Conservation (phyloP, 306 rosid genomes). For the Medicago arabica region DNA sequence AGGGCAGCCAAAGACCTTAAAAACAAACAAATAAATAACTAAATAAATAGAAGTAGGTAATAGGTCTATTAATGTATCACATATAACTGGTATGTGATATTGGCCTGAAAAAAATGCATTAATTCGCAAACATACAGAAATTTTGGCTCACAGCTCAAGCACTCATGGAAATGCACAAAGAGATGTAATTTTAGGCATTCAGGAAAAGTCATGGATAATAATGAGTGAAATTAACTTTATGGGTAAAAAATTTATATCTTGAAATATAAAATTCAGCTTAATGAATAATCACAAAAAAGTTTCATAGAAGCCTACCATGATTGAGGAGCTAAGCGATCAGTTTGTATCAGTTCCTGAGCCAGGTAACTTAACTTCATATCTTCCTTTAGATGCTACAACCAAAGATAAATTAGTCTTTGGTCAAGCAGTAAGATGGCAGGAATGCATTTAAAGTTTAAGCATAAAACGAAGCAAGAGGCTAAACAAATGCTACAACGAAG, state of each 20-base stretch:
- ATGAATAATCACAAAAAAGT: slow-evolving; percentile 44
- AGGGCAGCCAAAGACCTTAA: slow-evolving; percentile 17
- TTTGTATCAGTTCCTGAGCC: slow-evolving; percentile 88
- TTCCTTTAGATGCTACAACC: slow-evolving; percentile 94
- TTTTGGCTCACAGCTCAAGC: slow-evolving; percentile 24
- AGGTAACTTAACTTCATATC: slow-evolving; percentile 97
- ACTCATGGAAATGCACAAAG: background rate
- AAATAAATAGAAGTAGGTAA: slow-evolving; percentile 9
- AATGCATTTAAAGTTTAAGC: slow-evolving; percentile 9
- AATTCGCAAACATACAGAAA: background rate
- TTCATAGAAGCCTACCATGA: slow-evolving; percentile 75
- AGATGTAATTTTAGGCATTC: slow-evolving; percentile 1
- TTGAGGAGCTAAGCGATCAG: slow-evolving; percentile 96
- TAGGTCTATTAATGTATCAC: slow-evolving; percentile 4
- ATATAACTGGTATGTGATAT: slow-evolving; percentile 30
- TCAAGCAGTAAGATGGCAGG: slow-evolving; percentile 34
- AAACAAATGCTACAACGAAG: slow-evolving; percentile 19
- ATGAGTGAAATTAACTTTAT: background rate
- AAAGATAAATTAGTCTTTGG: slow-evolving; percentile 40
- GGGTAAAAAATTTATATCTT: background rate
- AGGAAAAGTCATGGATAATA: slow-evolving; percentile 15
- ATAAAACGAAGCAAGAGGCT: slow-evolving; percentile 24
- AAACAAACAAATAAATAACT: background rate
- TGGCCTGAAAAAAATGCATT: slow-evolving; percentile 21
- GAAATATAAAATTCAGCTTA: slow-evolving; percentile 22